Conservation (phyloP, 208 protist genomes). For the Trypanosoma conorhini region DNA sequence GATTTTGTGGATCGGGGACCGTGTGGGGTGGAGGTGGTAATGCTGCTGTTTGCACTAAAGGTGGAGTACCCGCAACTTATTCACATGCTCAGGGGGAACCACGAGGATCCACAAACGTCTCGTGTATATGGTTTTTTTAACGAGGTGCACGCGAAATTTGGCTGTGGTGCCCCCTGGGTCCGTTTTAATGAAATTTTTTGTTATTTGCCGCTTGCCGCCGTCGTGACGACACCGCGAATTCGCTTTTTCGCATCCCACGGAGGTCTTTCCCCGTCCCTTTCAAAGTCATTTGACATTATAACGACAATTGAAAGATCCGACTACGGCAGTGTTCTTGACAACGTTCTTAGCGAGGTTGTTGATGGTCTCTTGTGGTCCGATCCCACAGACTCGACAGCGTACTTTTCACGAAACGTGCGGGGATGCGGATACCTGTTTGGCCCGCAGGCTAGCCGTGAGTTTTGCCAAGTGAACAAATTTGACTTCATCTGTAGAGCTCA, state of each 20-base stretch:
- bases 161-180: constrained; percentile 52
- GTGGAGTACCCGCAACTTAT: constrained; percentile 74
- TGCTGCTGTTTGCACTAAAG: constrained; percentile 73
- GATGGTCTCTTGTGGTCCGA: constrained; percentile 99
- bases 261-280: constrained; percentile 92
- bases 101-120: constrained; percentile 81
- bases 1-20: constrained; percentile 99
- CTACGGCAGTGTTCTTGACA: constrained; percentile 85
- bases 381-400: constrained; percentile 82
- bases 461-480: constrained; percentile 96
- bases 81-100: constrained; percentile 86
- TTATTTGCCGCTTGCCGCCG: constrained; percentile 71
- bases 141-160: constrained; percentile 47
- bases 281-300: constrained; percentile 37
- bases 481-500: constrained; percentile 95
- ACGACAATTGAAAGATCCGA: constrained; percentile 32
- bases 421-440: constrained; percentile 98
- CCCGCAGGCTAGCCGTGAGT: constrained; percentile 91
- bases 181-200: constrained; percentile 76
- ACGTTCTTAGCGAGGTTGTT: constrained; percentile 95
- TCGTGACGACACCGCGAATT: constrained; percentile 73
- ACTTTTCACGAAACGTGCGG: constrained; percentile 96
- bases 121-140: constrained; percentile 70
- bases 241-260: constrained; percentile 98
- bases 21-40: constrained; percentile 84